Conservation (phyloP, 495 filamentous ascomycete species). For the Venustampulla echinocandica region DNA sequence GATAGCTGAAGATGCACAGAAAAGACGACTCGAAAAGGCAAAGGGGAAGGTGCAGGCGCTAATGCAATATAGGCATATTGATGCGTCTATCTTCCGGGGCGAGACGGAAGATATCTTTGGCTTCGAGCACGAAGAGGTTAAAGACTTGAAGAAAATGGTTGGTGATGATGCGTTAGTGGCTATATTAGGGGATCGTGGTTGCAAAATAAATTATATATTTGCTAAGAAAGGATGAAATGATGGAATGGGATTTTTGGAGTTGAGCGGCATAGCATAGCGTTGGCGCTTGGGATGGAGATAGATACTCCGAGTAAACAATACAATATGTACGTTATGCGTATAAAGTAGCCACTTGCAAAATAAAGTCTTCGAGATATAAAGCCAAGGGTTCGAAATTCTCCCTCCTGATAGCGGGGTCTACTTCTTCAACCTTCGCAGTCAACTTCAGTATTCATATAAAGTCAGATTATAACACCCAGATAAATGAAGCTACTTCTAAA, state of each 20-base stretch:
- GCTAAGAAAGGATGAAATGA: conserved; percentile 43
- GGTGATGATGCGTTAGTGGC: conserved; percentile 56
- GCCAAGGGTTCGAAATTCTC: too few species aligned
- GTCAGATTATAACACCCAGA: too few species aligned
- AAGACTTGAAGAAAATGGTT: conserved; percentile 35
- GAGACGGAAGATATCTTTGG: conserved; percentile 23
- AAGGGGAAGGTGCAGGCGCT: conserved; percentile 48
- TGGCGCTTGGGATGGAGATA: neutral
- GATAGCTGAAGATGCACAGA: conserved; percentile 29
- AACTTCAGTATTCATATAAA: too few species aligned
- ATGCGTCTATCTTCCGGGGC: conserved; percentile 35
- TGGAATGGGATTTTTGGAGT: too few species aligned
- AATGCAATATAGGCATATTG: conserved; percentile 61
- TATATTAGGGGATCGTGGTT: conserved; percentile 51
- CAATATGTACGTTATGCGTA: too few species aligned
- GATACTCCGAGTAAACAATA: neutral
- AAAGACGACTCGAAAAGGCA: conserved; percentile 22
- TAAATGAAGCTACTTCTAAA: too few species aligned
- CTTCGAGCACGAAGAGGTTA: conserved; percentile 28
- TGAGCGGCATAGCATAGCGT: neutral
- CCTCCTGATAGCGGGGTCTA: too few species aligned
- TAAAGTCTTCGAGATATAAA: too few species aligned
- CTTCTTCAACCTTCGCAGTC: too few species aligned
- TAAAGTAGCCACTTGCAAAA: too few species aligned
- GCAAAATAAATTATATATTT: conserved; percentile 57